Evolutionary conservation across 768 basidiomycete genomes (phyloP), one percentile per base, ranked within the genome.

Genomic region (Lactarius akahatsu): DNA sequence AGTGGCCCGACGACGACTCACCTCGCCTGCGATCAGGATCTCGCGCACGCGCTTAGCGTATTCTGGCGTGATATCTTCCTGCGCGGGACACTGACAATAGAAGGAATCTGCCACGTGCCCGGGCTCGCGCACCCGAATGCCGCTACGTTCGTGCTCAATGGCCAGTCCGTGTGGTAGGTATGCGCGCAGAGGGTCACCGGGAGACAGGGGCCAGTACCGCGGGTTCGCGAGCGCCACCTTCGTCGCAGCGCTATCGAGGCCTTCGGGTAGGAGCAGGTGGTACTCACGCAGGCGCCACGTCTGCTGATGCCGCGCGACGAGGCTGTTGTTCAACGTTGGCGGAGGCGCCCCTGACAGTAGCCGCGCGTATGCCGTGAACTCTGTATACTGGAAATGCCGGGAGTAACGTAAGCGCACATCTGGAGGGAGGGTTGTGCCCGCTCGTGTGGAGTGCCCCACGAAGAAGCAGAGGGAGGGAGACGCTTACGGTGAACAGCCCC

Each of bases 261-360:
- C 76, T 18, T 71, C 71, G 2, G 72, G 63, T 20, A 64, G 69
- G 57, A 69, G 74, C 68, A 91, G 77, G 71, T 91, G 86, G 71
- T 92, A 85, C 75, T 94, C 92, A 41, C 85, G 85, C 52, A 97
- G 77, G 72, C 87, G 89, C 94, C 94, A 96, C 0, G 93, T 93
- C 73, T 97, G 95, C 20, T 85, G 86, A 75, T 98, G 94, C 70
- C 89, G 85, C 1, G 90, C 92, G 32, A 92, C 86, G 57, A 87
- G 80, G 55, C 89, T 88, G 52, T 86, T 84, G 70, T 91, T 86
- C n/a, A 96, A 77, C 10, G 83, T 79, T 0, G 82, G 75, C 4
- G 91, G 89, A 4, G 84, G 76, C 0, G 80, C 88, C 23, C 91
- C 92, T 8, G 83, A 80, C n/a, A 92, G 80, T 64, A 96, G 80